phyloP scores from a whole-genome alignment of 768 basidiomycete genomes.

The Kwoniella bestiolae region DNA sequence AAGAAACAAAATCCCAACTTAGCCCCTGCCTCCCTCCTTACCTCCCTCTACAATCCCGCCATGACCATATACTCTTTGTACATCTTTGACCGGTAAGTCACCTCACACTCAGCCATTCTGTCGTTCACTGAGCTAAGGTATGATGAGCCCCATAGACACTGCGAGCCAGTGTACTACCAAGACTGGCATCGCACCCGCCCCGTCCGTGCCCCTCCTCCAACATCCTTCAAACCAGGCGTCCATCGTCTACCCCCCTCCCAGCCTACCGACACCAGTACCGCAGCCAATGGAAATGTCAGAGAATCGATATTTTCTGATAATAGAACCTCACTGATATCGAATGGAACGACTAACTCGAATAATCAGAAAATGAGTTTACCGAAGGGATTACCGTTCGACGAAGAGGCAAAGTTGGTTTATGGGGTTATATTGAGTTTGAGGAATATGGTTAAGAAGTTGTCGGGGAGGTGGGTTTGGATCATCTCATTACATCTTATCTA shows the following conservation, averaged over 20 bases:
- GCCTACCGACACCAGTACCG: conserved; percentile 13
- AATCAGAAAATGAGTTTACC: neutral
- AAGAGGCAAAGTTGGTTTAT: conserved; percentile 96
- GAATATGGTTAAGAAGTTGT: conserved; percentile 94
- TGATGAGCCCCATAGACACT: conserved; percentile 67
- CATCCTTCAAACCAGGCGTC: conserved; percentile 75
- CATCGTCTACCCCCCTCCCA: conserved; percentile 67
- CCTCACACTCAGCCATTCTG: neutral
- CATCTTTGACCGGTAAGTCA: conserved; percentile 81
- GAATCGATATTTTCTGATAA: conserved; percentile 46
- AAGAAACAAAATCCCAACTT: neutral
- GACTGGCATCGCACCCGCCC: conserved; percentile 86
- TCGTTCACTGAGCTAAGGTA: neutral
- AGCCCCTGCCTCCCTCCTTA: neutral
- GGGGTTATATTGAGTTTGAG: conserved; percentile 88
- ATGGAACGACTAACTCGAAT: conserved; percentile 9
- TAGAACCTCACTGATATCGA: conserved; percentile 6
- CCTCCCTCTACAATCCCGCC: neutral
- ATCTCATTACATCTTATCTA: too few species aligned
- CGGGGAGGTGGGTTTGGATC: conserved; percentile 73
- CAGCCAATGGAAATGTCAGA: conserved; percentile 15
- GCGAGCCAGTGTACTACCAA: conserved; percentile 90
- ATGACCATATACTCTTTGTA: conserved; percentile 94
- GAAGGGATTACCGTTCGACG: conserved; percentile 83
- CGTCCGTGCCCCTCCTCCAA: conserved; percentile 71